A percentile compares a stretch with the other conserved stretches of the same genome.
These are phyloP conservation scores for Dimargaris xerosporica DNA, from an alignment of 192 early-diverging fungal species.

Conservation along the genomic window DNA sequence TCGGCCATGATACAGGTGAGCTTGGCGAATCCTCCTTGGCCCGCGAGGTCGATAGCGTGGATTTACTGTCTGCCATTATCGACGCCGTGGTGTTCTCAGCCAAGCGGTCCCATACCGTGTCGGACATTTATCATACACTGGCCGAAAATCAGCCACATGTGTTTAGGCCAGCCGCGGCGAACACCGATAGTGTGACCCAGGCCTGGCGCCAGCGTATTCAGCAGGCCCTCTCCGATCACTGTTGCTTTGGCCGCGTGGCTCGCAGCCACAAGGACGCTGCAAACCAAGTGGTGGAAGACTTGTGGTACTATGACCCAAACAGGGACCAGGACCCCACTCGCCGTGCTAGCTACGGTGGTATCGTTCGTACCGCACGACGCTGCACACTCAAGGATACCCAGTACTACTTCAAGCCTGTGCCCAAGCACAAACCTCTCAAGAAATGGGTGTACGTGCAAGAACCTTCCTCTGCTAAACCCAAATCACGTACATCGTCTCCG, in stretches of 20 bases:
- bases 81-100: conserved; percentile 34
- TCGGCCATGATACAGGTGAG: no score
- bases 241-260: conserved; percentile 33
- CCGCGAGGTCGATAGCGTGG: conserved; percentile 11
- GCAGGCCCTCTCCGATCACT: no score
- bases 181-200: no score
- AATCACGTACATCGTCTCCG: no score
- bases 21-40: no score
- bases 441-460: conserved; percentile 8
- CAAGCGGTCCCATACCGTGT: conserved; percentile 31
- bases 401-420: conserved; percentile 35
- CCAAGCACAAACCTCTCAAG: conserved; percentile 20
- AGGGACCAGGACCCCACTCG: conserved; percentile 24
- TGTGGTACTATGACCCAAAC: conserved; percentile 33
- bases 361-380: conserved; percentile 29
- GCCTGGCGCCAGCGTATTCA: no score
- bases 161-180: no score
- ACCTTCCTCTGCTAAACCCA: no score
- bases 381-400: conserved; percentile 37
- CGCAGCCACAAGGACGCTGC: conserved; percentile 32
- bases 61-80: conserved; percentile 22
- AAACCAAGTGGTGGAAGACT: conserved; percentile 28
- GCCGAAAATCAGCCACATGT: conserved; percentile 13
- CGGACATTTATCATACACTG: conserved; percentile 23
- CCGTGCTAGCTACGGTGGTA: conserved; percentile 28